These are phyloP conservation scores for Dillenia turbinata DNA, from an alignment of 164 flowering plant genomes.

Conservation along the genomic window DNA sequence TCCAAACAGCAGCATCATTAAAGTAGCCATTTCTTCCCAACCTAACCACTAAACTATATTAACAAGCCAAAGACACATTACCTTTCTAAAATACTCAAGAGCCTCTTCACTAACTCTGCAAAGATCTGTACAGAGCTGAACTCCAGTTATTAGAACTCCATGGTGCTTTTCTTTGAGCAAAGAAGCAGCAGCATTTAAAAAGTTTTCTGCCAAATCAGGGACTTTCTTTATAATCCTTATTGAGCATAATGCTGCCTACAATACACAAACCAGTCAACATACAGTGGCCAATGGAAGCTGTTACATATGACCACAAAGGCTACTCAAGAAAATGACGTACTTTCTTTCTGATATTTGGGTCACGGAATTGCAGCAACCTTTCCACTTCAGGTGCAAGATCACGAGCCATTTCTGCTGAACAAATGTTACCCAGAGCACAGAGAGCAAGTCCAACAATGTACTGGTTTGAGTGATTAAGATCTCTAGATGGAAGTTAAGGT, in stretches of 20 bases:
- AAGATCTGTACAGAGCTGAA: slow-evolving; percentile 92
- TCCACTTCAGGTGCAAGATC: slow-evolving; percentile 99
- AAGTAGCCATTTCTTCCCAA: too few species aligned
- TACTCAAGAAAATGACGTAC: slow-evolving; percentile 30
- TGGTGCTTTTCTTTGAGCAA: slow-evolving; percentile 97
- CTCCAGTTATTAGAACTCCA: slow-evolving; percentile 84
- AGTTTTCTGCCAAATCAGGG: slow-evolving; percentile 95
- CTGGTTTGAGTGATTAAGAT: slow-evolving; percentile 93
- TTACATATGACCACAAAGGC: not conserved
- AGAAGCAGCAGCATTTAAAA: slow-evolving; percentile 72
- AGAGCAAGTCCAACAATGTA: slow-evolving; percentile 98
- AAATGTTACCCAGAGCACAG: slow-evolving; percentile 96
- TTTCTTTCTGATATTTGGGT: slow-evolving; percentile 93
- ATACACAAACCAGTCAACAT: slow-evolving; percentile 8
- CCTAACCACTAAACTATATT: too few species aligned
- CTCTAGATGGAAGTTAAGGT: slow-evolving; percentile 69
- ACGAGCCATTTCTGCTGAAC: slow-evolving; percentile 99
- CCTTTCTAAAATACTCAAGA: slow-evolving; percentile 87
- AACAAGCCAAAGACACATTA: slow-evolving; percentile 16
- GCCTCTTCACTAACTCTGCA: slow-evolving; percentile 90
- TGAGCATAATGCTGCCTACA: slow-evolving; percentile 92
- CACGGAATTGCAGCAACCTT: slow-evolving; percentile 85
- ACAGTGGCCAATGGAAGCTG: not conserved
- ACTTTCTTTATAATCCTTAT: slow-evolving; percentile 94
- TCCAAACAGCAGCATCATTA: too few species aligned